Conservation (phyloP, 2,329 filamentous ascomycete genomes). For the Penicillium janthinellum region DNA sequence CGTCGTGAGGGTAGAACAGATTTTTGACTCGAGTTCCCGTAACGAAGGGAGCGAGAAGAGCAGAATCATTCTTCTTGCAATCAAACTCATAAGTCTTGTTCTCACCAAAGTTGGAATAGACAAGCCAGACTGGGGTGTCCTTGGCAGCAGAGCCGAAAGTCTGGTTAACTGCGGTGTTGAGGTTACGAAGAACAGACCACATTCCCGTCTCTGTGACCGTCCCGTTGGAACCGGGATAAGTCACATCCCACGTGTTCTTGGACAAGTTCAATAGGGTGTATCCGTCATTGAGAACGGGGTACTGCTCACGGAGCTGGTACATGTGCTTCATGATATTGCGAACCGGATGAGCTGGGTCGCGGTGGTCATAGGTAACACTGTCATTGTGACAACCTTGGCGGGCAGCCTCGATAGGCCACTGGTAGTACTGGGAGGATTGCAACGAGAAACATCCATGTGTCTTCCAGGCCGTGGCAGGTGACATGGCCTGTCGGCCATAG, state of each 20-base stretch:
- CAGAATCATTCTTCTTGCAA: slow-evolving; percentile 50
- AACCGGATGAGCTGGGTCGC: slow-evolving; percentile 63
- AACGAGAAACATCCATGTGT: slow-evolving; percentile 65
- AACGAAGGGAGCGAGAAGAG: slow-evolving; percentile 60
- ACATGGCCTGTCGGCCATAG: slow-evolving; percentile 65
- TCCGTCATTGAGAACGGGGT: slow-evolving; percentile 62
- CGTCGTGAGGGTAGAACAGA: slow-evolving; percentile 63
- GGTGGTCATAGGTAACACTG: slow-evolving; percentile 60
- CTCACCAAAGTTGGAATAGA: slow-evolving; percentile 50
- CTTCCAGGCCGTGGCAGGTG: slow-evolving; percentile 62
- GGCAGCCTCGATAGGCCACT: slow-evolving; percentile 59
- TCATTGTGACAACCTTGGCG: slow-evolving; percentile 59
- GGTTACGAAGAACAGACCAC: slow-evolving; percentile 60
- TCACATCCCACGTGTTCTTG: slow-evolving; percentile 54
- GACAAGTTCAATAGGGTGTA: slow-evolving; percentile 57
- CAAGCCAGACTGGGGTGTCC: slow-evolving; percentile 49
- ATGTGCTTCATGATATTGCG: slow-evolving; percentile 63
- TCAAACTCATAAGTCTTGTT: slow-evolving; percentile 59
- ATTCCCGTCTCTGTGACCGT: slow-evolving; percentile 60
- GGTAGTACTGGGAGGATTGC: slow-evolving; percentile 57
- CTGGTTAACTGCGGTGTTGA: slow-evolving; percentile 51
- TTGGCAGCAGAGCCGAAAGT: slow-evolving; percentile 46
- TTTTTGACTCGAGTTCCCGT: slow-evolving; percentile 60
- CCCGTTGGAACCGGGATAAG: slow-evolving; percentile 55
- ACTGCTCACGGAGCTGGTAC: slow-evolving; percentile 61